A percentile compares a stretch with the other conserved stretches of the same genome.
Evolutionary conservation across 345 rosid species (phyloP).

Genomic region (Noccaea bulbosa): DNA sequence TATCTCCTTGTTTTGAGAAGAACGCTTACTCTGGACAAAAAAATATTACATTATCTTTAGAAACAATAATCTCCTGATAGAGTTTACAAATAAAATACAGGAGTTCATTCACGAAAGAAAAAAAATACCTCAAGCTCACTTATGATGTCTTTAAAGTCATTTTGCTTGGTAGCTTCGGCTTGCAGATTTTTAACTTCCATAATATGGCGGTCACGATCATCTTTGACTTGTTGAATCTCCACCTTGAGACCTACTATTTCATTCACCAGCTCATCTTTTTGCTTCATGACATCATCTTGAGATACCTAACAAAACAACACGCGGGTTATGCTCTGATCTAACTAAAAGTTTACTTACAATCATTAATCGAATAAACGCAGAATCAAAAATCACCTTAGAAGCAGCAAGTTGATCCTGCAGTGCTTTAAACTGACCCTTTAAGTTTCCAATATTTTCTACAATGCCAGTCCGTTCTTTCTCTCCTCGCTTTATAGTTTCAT

Average conservation of each 20-base stretch:
- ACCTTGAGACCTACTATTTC: slow-evolving; percentile 70
- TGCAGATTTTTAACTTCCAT: slow-evolving; percentile 57
- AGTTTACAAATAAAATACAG: neutral
- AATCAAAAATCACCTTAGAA: slow-evolving; percentile 67
- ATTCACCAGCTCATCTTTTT: slow-evolving; percentile 68
- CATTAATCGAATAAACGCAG: slow-evolving; percentile 21
- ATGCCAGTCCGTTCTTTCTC: slow-evolving; percentile 87
- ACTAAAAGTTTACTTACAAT: slow-evolving; percentile 12
- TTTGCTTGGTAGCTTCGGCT: slow-evolving; percentile 60
- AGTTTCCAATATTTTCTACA: slow-evolving; percentile 67
- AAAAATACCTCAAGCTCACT: slow-evolving; percentile 73
- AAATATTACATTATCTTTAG: slow-evolving; percentile 17
- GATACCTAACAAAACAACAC: slow-evolving; percentile 57
- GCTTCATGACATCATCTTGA: slow-evolving; percentile 73
- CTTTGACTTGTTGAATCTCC: slow-evolving; percentile 68
- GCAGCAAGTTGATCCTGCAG: slow-evolving; percentile 77
- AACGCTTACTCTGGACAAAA: slow-evolving; percentile 64
- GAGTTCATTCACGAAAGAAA: slow-evolving; percentile 20
- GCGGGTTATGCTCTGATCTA: slow-evolving; percentile 13
- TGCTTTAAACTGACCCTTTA: slow-evolving; percentile 77
- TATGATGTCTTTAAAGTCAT: slow-evolving; percentile 69
- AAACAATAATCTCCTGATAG: slow-evolving; percentile 10
- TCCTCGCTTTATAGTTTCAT: slow-evolving; percentile 72
- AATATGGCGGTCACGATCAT: slow-evolving; percentile 68
- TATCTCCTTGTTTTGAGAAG: slow-evolving; percentile 69